A percentile compares a stretch with the other conserved stretches of the same genome.
Conservation (phyloP, 306 rosid species). For the Psophocarpus tetragonolobus region DNA sequence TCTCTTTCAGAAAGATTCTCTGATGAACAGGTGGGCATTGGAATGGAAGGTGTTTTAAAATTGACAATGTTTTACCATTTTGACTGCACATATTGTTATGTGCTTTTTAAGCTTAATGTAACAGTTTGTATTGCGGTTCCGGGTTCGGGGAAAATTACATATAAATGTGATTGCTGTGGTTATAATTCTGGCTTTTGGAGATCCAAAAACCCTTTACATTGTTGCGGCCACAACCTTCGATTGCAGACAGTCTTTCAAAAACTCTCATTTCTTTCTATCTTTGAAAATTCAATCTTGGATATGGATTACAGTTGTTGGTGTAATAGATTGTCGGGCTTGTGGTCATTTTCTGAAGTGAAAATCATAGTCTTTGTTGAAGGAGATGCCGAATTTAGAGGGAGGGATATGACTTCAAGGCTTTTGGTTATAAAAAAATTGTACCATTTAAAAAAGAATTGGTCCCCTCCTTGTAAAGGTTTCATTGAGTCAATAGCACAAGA, state of each 20-base stretch:
- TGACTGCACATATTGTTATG: slow-evolving; percentile 10
- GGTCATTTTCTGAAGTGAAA: slow-evolving; percentile 23
- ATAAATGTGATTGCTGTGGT: not conserved
- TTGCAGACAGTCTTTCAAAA: not conserved
- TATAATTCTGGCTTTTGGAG: not conserved
- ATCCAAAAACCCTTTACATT: not conserved
- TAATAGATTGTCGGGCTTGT: not conserved
- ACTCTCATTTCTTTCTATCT: not conserved
- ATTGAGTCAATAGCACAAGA: not conserved
- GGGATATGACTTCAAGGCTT: not conserved
- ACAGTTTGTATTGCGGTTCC: not conserved
- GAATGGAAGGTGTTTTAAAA: not conserved
- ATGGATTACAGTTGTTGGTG: not conserved
- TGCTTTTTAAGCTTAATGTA: not conserved
- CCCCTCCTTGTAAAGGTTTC: not conserved
- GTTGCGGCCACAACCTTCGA: not conserved
- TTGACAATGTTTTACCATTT: not conserved
- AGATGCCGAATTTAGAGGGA: not conserved
- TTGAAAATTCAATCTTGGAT: not conserved
- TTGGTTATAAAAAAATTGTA: not conserved
- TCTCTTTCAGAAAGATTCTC: slow-evolving; percentile 81
- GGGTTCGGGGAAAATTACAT: not conserved
- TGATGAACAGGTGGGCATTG: slow-evolving; percentile 66
- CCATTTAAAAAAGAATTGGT: not conserved
- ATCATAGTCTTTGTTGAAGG: not conserved